Evolutionary conservation across 139 green algal species (phyloP).

Genomic region (Chlorella sorokiniana): DNA sequence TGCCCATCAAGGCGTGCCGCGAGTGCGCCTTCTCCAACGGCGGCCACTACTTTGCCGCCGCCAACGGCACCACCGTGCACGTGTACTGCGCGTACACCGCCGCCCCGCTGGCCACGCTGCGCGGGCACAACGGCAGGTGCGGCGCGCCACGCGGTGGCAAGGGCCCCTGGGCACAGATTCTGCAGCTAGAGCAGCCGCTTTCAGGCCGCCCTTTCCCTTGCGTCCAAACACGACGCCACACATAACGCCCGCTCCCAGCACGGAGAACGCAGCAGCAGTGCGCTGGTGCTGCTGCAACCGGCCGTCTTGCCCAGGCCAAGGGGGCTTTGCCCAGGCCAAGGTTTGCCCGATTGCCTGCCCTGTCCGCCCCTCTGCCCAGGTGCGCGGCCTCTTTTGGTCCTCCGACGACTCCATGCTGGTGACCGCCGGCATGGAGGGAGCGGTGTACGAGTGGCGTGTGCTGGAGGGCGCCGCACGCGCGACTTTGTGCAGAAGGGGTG

Average conservation of each 20-base stretch:
- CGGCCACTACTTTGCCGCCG: constrained; percentile 88
- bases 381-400: constrained; percentile 73
- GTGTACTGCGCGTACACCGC: constrained; percentile 91
- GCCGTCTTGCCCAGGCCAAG: no score
- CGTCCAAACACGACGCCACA: no score
- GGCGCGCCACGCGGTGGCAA: neutral
- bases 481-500: constrained; percentile 79
- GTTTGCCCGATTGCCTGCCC: neutral
- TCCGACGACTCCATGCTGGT: constrained; percentile 76
- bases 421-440: constrained; percentile 82
- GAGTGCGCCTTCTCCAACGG: constrained; percentile 81
- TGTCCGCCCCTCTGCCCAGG: constrained; percentile 42
- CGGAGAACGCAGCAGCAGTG: no score
- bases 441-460: constrained; percentile 91
- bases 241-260: no score
- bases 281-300: no score
- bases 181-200: no score
- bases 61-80: constrained; percentile 84
- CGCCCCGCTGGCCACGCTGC: constrained; percentile 72
- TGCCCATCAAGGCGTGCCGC: constrained; percentile 81
- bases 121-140: constrained; percentile 29
- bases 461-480: constrained; percentile 61
- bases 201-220: no score
- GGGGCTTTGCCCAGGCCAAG: no score
- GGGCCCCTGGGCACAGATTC: no score